phyloP scores from a whole-genome alignment of 2,329 filamentous ascomycete genomes.

The Grosmannia clavigera region DNA sequence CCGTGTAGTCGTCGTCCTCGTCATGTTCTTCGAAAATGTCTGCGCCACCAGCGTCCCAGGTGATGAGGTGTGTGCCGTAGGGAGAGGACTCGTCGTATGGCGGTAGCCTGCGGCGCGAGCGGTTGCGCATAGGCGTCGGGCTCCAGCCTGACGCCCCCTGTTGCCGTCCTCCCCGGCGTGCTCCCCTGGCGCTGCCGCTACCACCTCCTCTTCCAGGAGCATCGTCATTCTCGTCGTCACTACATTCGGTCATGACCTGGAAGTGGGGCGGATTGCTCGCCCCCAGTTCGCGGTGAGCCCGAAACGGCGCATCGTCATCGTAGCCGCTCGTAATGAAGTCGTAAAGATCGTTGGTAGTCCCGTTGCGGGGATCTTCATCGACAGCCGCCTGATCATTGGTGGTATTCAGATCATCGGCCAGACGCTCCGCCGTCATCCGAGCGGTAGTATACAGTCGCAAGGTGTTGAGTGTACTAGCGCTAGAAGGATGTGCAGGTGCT shows the following conservation, averaged over 20 bases:
- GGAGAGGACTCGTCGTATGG: conserved; percentile 1
- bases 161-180: background rate
- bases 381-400: conserved; percentile 13
- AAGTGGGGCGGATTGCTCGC: conserved; percentile 33
- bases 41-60: conserved; percentile 2
- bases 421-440: background rate
- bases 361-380: conserved; percentile 12
- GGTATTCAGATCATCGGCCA: conserved; percentile 18
- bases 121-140: conserved; percentile 5
- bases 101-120: background rate
- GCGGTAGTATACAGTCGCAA: background rate
- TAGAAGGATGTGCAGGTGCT: background rate
- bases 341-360: conserved; percentile 18
- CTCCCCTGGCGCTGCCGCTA: background rate
- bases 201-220: background rate
- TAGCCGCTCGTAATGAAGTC: conserved; percentile 30
- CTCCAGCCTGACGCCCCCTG: conserved; percentile 4
- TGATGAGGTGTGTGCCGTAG: background rate
- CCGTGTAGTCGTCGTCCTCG: conserved; percentile 8
- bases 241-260: conserved; percentile 45
- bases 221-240: conserved; percentile 42
- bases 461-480: background rate
- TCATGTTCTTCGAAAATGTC: conserved; percentile 11
- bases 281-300: conserved; percentile 23
- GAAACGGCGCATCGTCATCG: conserved; percentile 33